These are phyloP conservation scores for Globisporangium yorkense DNA, from an alignment of 352 stramenopile genomes.

Conservation along the genomic window DNA sequence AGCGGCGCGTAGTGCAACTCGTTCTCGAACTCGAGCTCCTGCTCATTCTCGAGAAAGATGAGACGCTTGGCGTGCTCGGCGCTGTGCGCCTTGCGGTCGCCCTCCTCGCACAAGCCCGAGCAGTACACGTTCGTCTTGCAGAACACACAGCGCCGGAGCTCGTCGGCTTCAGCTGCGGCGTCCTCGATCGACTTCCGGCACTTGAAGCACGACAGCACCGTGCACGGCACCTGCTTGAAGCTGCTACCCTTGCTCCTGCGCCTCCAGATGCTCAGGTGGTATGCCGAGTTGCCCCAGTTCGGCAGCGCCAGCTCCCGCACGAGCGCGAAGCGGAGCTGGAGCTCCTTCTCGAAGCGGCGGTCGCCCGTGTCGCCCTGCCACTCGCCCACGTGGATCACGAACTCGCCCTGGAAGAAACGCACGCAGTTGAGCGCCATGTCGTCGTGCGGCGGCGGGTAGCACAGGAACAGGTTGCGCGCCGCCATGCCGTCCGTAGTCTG, in stretches of 20 bases:
- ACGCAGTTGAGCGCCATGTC: conserved; percentile 56
- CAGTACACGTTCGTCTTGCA: conserved; percentile 84
- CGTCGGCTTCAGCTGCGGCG: conserved; percentile 26
- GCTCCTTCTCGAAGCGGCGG: conserved; percentile 53
- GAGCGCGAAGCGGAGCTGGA: conserved; percentile 46
- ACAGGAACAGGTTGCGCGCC: conserved; percentile 53
- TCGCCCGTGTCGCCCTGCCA: conserved; percentile 78
- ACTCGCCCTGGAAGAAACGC: conserved; percentile 52
- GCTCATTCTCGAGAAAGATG: conserved; percentile 56
- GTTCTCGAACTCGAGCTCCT: conserved; percentile 58
- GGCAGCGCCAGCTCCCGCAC: conserved; percentile 51
- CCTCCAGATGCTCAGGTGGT: conserved; percentile 67
- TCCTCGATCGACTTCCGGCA: conserved; percentile 38
- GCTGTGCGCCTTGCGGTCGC: conserved; percentile 31
- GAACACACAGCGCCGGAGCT: conserved; percentile 57
- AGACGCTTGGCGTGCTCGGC: conserved; percentile 66
- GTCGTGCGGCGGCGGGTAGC: conserved; percentile 60
- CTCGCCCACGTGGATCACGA: conserved; percentile 67
- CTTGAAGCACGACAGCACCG: conserved; percentile 31
- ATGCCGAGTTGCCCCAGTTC: conserved; percentile 79
- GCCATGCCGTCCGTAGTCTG: conserved; percentile 23
- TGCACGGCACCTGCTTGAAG: neutral
- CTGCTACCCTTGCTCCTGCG: conserved; percentile 20
- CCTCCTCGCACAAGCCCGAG: conserved; percentile 37
- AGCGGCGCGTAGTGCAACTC: conserved; percentile 54